Evolutionary conservation across 176 grass and related monocot species (phyloP).

Genomic region (Zoysia japonica): DNA sequence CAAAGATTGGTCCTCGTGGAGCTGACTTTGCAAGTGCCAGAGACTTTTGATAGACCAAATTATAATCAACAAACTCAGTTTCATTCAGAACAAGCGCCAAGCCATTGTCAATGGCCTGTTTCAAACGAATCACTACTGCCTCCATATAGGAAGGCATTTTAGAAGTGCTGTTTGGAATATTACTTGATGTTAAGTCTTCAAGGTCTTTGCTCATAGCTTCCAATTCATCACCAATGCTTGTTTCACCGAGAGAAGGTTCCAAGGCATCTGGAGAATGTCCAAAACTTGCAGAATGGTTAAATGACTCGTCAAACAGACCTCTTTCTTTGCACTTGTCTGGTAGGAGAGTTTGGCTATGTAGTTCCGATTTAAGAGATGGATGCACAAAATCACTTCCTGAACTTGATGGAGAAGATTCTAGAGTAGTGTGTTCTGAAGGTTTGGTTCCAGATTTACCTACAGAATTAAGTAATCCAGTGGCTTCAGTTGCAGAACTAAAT

Average conservation of each 20-base stretch:
- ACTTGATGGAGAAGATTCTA: constrained; percentile 35
- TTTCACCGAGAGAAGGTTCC: constrained; percentile 8
- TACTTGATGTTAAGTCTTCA: constrained; percentile 27
- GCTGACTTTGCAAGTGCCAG: constrained; percentile 65
- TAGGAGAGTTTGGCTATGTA: constrained; percentile 23
- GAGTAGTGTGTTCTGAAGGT: constrained; percentile 5
- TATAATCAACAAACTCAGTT: constrained; percentile 55
- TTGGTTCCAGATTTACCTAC: constrained; percentile 16
- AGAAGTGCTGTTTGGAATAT: constrained; percentile 21
- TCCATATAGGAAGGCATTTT: constrained; percentile 48
- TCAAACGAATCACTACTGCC: constrained; percentile 62
- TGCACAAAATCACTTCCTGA: constrained; percentile 16
- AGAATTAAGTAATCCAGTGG: constrained; percentile 21
- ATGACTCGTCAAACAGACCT: constrained; percentile 13
- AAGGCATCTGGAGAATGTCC: constrained; percentile 34
- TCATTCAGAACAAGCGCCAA: constrained; percentile 58
- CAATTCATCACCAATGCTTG: constrained; percentile 23
- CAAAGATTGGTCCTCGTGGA: constrained; percentile 45
- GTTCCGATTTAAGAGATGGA: constrained; percentile 24
- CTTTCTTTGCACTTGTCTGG: constrained; percentile 27
- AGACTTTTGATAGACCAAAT: constrained; percentile 64
- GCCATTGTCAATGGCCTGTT: constrained; percentile 64
- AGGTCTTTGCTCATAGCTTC: constrained; percentile 10
- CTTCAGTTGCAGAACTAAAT: constrained; percentile 7
- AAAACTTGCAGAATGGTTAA: constrained; percentile 25